Base-by-base conservation (phyloP, 805 yeast species). In the Wickerhamiella spandovensis region DNA sequence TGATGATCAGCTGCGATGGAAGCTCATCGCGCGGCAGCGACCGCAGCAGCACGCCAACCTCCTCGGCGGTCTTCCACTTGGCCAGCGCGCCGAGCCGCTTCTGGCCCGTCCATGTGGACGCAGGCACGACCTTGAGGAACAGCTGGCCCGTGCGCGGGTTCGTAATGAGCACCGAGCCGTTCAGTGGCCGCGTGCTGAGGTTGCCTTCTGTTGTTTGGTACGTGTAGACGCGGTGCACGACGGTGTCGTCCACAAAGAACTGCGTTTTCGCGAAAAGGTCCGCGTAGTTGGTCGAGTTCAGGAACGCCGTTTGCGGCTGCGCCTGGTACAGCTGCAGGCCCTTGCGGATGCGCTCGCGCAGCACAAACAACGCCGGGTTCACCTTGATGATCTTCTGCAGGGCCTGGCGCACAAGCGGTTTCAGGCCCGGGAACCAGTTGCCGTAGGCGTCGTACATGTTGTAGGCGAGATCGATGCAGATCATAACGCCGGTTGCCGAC, bases 61-160 rank as follows among this genome's bases (percentile, higher is more conserved):
- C 97, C 67, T 92, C 99, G 0, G 98, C 97, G 1, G 97, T 81
- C 64, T 90, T 92, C 98, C 98, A 92, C 63, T 92, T 92, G 1
- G 97, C 89, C 56, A 92, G 69, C 62, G 92, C 97, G 25, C 92
- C 82, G 53, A 90, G 73, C 59, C 97, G 82, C 61, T 87, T 89
- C 65, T 92, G 97, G 18, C 99, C 99, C 3, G 95, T 82, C 94
- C 96, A 92, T 1, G 87, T 95, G 5, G 95, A 84, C 0, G 95
- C 86, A 61, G 90, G 97, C 52, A 92, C 86, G 49, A 92, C 78
- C 62, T 86, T 87, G 66, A 92, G 72, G 62, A 84, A 88, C 47
- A 92, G 66, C 62, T 89, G 96, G 35, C 98, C 98, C 1, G 89
- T 78, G 57, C 81, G 79, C 1, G 98, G 97, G 61, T 90, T 86